Evolutionary conservation across 257 asterid species (phyloP).

Genomic region (Solanum habrochaites): DNA sequence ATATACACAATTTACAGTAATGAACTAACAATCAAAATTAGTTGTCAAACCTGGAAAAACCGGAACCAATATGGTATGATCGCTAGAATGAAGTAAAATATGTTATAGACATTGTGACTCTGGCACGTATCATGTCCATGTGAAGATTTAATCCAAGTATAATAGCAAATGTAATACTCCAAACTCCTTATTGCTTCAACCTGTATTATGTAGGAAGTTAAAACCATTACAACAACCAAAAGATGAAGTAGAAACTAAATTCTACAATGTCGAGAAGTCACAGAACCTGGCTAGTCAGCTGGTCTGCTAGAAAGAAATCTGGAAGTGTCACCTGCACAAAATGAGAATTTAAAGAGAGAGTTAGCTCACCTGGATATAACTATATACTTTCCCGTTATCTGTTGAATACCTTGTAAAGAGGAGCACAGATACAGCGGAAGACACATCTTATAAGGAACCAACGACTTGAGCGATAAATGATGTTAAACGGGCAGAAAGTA

Average conservation of each 20-base stretch:
- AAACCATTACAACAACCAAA: background rate
- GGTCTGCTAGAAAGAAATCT: conserved; percentile 74
- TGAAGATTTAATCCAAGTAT: conserved; percentile 26
- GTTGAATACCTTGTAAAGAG: conserved; percentile 49
- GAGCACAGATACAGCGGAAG: conserved; percentile 65
- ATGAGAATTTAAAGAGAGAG: background rate
- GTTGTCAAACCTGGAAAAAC: conserved; percentile 55
- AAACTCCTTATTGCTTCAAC: conserved; percentile 72
- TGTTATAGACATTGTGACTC: conserved; percentile 33
- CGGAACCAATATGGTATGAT: conserved; percentile 81
- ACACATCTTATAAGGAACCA: conserved; percentile 43
- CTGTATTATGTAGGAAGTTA: conserved; percentile 25
- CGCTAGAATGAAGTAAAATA: conserved; percentile 58
- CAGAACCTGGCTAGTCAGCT: conserved; percentile 71
- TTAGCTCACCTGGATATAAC: background rate
- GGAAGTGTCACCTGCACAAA: conserved; percentile 52
- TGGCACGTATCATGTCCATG: conserved; percentile 29
- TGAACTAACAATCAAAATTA: background rate
- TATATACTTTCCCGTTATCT: background rate
- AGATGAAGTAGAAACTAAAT: background rate
- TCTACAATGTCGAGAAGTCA: background rate
- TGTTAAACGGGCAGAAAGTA: conserved; percentile 50
- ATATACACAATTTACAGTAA: background rate
- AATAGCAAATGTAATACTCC: conserved; percentile 73
- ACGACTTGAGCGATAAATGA: conserved; percentile 64